These are phyloP conservation scores for Aspergillus pseudoterreus DNA, from an alignment of 2,329 filamentous ascomycete genomes.

Conservation along the genomic window DNA sequence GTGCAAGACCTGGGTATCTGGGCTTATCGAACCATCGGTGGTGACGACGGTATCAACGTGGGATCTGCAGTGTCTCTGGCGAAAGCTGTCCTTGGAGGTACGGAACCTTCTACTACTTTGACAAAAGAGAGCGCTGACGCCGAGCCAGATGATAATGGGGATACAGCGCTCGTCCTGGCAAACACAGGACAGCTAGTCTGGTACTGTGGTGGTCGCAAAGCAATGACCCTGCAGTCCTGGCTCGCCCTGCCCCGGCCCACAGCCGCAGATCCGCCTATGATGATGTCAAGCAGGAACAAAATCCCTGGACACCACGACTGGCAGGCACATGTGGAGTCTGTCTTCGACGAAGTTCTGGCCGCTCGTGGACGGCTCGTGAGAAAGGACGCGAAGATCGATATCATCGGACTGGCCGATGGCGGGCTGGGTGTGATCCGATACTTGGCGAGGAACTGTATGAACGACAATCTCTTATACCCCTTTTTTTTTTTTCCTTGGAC, in stretches of 20 bases:
- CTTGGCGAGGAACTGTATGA: slow-evolving; percentile 55
- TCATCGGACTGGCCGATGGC: slow-evolving; percentile 69
- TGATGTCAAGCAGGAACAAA: slow-evolving; percentile 54
- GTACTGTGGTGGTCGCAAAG: slow-evolving; percentile 61
- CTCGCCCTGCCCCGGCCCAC: slow-evolving; percentile 58
- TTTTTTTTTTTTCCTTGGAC: neutral
- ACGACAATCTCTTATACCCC: too few species aligned
- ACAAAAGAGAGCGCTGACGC: neutral
- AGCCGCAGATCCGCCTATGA: slow-evolving; percentile 56
- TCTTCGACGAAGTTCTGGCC: slow-evolving; percentile 63
- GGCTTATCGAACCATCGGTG: slow-evolving; percentile 64
- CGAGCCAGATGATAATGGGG: slow-evolving; percentile 15
- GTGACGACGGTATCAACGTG: slow-evolving; percentile 61
- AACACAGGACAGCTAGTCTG: slow-evolving; percentile 77
- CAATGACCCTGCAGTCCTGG: slow-evolving; percentile 59
- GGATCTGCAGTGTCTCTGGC: slow-evolving; percentile 69
- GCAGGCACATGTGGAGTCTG: slow-evolving; percentile 60
- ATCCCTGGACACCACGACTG: slow-evolving; percentile 58
- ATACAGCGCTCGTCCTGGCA: slow-evolving; percentile 60
- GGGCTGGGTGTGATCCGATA: slow-evolving; percentile 57
- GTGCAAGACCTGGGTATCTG: slow-evolving; percentile 70
- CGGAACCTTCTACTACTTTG: slow-evolving; percentile 28
- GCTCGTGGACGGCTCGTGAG: slow-evolving; percentile 40
- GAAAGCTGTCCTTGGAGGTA: slow-evolving; percentile 23
- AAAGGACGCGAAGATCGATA: slow-evolving; percentile 56